These are phyloP conservation scores for Zea mays DNA, from an alignment of 176 grass and related monocot species.

Conservation along the genomic window Zm-B73-REFERENCE-NAM-5.0 NC_050099.1:38793501-38794000, in stretches of 20 bases:
- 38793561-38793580: slow-evolving; percentile 54
- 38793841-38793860: slow-evolving; percentile 29
- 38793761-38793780: slow-evolving; percentile 40
- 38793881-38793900: slow-evolving; percentile 69
- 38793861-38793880: slow-evolving; percentile 43
- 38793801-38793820: slow-evolving; percentile 66
- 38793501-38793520: slow-evolving; percentile 62
- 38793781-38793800: slow-evolving; percentile 54
- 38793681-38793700: slow-evolving; percentile 79
- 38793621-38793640: slow-evolving; percentile 68
- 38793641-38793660: slow-evolving; percentile 71
- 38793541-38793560: not conserved
- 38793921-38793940: slow-evolving; percentile 52
- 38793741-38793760: slow-evolving; percentile 81
- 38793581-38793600: slow-evolving; percentile 65
- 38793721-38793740: slow-evolving; percentile 73
- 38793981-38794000: slow-evolving; percentile 21
- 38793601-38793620: slow-evolving; percentile 60
- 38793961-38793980: slow-evolving; percentile 26
- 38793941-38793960: slow-evolving; percentile 43
- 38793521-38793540: slow-evolving; percentile 13
- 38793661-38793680: slow-evolving; percentile 49
- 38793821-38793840: slow-evolving; percentile 35
- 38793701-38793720: slow-evolving; percentile 72
- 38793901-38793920: slow-evolving; percentile 75